phyloP scores from a whole-genome alignment of 352 stramenopile species.

The Globisporangium abappressorium region DNA sequence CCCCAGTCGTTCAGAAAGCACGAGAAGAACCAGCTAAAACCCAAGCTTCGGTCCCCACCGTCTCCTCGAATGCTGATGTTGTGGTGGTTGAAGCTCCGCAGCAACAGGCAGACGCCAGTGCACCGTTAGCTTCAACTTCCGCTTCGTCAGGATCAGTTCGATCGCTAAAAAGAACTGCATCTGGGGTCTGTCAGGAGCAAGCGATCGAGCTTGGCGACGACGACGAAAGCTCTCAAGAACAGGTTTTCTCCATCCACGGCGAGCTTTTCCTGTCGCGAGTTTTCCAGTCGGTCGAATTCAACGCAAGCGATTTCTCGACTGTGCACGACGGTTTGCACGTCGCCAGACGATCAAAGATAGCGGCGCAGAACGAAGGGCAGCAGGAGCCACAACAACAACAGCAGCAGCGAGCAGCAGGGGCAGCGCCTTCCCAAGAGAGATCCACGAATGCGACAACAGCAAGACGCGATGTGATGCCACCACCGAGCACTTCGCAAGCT shows the following conservation, averaged over 20 bases:
- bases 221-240: slow-evolving; percentile 3
- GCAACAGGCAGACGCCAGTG: not conserved
- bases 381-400: not conserved
- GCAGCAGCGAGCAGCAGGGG: not conserved
- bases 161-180: slow-evolving; percentile 8
- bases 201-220: slow-evolving; percentile 20
- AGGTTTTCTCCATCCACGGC: not conserved
- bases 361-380: not conserved
- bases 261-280: slow-evolving; percentile 33
- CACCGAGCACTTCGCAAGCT: not conserved
- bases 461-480: not conserved
- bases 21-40: not conserved
- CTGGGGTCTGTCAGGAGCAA: slow-evolving; percentile 1
- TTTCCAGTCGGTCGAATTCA: slow-evolving; percentile 41
- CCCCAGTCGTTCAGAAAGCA: not conserved
- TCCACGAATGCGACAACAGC: not conserved
- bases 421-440: not conserved
- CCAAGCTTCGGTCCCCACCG: not conserved
- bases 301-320: slow-evolving; percentile 40
- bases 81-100: not conserved
- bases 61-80: not conserved
- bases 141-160: not conserved
- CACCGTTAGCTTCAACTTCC: not conserved
- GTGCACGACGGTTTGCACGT: slow-evolving; percentile 34
- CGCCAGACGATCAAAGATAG: slow-evolving; percentile 26